Percentiles rank a stretch among this genome's conserved stretches.
Evolutionary conservation across 345 rosid species (phyloP).

Genomic region (Dipteronia dyeriana): DNA sequence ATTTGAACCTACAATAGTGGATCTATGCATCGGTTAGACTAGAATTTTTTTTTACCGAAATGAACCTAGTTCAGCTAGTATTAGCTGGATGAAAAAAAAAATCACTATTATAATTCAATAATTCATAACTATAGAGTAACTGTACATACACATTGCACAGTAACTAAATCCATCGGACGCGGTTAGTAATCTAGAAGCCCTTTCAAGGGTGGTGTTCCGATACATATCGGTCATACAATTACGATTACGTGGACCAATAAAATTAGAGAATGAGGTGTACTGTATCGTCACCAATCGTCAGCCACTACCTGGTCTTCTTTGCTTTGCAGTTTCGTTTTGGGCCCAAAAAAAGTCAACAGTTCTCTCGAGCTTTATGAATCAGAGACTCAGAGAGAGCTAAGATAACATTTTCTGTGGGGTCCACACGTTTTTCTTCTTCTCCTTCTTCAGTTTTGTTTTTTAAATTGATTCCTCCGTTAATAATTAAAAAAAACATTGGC

Average conservation of each 20-base stretch:
- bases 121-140: too few relatives aligned
- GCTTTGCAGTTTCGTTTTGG: slow-evolving; percentile 57
- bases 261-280: slow-evolving; percentile 14
- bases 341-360: slow-evolving; percentile 47
- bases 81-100: too few relatives aligned
- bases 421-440: slow-evolving; percentile 42
- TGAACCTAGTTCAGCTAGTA: too few relatives aligned
- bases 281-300: slow-evolving; percentile 46
- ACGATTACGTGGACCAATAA: slow-evolving; percentile 28
- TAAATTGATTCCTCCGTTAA: not conserved
- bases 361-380: slow-evolving; percentile 22
- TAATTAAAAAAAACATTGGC: not conserved
- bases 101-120: too few relatives aligned
- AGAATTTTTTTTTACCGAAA: too few relatives aligned
- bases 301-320: slow-evolving; percentile 31
- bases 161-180: not conserved
- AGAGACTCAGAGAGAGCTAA: slow-evolving; percentile 1
- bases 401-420: slow-evolving; percentile 39
- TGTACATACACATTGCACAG: too few relatives aligned
- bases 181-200: not conserved
- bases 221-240: not conserved
- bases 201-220: not conserved
- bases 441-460: not conserved
- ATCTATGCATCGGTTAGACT: too few relatives aligned
- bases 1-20: too few relatives aligned